These are phyloP conservation scores for Lentinus brumalis DNA, from an alignment of 768 basidiomycete genomes.

Conservation along the genomic window DNA sequence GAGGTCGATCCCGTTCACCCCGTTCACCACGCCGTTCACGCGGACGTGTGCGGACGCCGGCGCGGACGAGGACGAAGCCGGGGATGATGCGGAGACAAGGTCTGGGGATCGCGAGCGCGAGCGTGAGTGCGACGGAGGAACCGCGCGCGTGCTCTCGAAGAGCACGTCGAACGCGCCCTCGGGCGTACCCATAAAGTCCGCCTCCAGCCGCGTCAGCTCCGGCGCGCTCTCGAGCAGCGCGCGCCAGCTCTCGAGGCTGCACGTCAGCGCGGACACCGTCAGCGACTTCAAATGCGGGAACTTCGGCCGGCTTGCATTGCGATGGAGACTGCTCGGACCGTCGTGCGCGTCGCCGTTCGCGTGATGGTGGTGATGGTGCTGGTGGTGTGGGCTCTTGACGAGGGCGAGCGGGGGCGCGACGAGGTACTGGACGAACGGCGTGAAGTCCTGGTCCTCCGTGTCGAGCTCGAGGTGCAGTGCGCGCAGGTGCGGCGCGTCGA, in stretches of 20 bases:
- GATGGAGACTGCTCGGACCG: not conserved
- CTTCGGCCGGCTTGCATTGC: slow-evolving; percentile 9
- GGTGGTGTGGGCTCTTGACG: not conserved
- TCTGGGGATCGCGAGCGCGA: too few species aligned
- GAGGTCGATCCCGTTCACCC: not conserved
- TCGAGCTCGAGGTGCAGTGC: slow-evolving; percentile 52
- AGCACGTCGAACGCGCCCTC: slow-evolving; percentile 23
- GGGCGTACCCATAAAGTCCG: slow-evolving; percentile 42
- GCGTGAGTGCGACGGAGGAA: not conserved
- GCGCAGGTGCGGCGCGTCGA: slow-evolving; percentile 47
- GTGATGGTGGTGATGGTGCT: not conserved
- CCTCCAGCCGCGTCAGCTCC: slow-evolving; percentile 42
- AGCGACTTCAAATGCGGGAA: slow-evolving; percentile 31
- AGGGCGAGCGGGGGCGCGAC: slow-evolving; percentile 12
- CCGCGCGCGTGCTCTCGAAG: slow-evolving; percentile 1
- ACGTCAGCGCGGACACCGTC: slow-evolving; percentile 26
- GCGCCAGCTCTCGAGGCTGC: slow-evolving; percentile 26
- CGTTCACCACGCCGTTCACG: slow-evolving; percentile 1
- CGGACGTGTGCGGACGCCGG: not conserved
- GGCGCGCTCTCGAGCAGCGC: slow-evolving; percentile 32
- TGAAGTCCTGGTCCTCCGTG: slow-evolving; percentile 46
- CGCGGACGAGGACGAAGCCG: not conserved
- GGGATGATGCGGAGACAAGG: not conserved
- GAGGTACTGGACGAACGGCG: slow-evolving; percentile 40
- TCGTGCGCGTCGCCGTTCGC: not conserved